Conservation (phyloP, 768 basidiomycete genomes). For the Phaffia australis region DNA sequence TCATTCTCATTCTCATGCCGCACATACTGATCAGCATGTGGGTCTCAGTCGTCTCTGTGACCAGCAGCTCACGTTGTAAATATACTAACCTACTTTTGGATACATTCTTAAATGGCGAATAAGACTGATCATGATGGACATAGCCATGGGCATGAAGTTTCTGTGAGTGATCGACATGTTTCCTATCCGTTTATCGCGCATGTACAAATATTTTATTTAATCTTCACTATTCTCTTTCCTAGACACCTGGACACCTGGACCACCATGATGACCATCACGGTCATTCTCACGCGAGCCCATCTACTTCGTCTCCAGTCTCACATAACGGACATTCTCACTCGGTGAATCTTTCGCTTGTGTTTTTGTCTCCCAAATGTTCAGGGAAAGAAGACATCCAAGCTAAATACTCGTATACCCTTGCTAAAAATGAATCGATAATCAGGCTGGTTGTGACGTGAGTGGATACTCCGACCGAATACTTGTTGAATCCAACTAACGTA, state of each 20-base stretch:
- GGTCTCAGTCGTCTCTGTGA: background rate
- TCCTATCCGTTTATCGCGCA: background rate
- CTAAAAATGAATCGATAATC: background rate
- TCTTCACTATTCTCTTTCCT: background rate
- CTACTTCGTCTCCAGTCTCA: conserved; percentile 8
- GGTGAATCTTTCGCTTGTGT: background rate
- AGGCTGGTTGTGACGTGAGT: background rate
- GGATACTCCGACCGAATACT: background rate
- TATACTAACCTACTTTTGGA: background rate
- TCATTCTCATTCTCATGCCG: conserved; percentile 7
- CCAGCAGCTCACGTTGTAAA: background rate
- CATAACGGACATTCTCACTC: conserved; percentile 29
- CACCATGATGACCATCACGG: conserved; percentile 32
- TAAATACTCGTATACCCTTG: too few relatives aligned
- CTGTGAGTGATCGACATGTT: too few relatives aligned
- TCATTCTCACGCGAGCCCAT: background rate
- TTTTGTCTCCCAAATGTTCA: too few relatives aligned
- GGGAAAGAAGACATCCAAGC: too few relatives aligned
- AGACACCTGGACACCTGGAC: conserved; percentile 21
- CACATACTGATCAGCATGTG: conserved; percentile 24
- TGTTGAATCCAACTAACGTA: background rate
- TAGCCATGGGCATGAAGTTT: too few relatives aligned
- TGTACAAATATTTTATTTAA: background rate
- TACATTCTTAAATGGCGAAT: too few relatives aligned
- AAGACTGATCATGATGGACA: too few relatives aligned